Evolutionary conservation across 176 grass and related monocot genomes (phyloP).

Genomic region (Cocos nucifera): DNA sequence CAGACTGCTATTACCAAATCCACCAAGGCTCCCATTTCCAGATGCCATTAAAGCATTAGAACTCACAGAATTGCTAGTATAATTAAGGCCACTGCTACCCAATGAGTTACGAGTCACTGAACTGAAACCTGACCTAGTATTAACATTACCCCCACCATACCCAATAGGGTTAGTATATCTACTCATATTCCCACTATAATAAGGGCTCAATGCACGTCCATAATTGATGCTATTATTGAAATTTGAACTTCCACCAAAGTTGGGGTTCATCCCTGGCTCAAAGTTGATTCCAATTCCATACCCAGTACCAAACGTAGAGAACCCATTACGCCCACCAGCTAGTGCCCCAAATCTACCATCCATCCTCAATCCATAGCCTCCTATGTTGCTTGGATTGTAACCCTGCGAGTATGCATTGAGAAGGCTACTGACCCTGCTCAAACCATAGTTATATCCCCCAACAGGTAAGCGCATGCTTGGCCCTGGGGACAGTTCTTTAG

Average conservation of each 20-base stretch:
- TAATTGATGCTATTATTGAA: conserved; percentile 40
- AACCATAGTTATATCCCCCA: conserved; percentile 42
- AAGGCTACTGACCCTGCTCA: conserved; percentile 64
- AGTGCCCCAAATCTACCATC: conserved; percentile 68
- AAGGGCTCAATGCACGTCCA: conserved; percentile 57
- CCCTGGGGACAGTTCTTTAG: conserved; percentile 87
- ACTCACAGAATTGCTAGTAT: conserved; percentile 37
- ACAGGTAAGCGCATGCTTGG: conserved; percentile 53
- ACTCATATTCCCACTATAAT: conserved; percentile 55
- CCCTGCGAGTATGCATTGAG: conserved; percentile 62
- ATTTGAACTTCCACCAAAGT: conserved; percentile 46
- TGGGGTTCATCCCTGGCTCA: conserved; percentile 41
- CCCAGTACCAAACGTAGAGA: conserved; percentile 55
- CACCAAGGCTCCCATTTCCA: conserved; percentile 29
- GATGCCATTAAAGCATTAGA: conserved; percentile 53
- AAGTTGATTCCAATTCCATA: conserved; percentile 66
- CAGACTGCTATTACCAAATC: conserved; percentile 28
- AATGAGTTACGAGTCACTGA: conserved; percentile 66
- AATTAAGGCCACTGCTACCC: conserved; percentile 49
- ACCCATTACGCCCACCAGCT: conserved; percentile 45
- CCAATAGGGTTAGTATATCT: conserved; percentile 43
- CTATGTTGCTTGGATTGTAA: conserved; percentile 45
- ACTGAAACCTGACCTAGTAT: conserved; percentile 56
- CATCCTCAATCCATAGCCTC: conserved; percentile 66
- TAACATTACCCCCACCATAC: conserved; percentile 56